Conservation (phyloP, 1,284 basidiomycete species). For the Malassezia slooffiae region DNA sequence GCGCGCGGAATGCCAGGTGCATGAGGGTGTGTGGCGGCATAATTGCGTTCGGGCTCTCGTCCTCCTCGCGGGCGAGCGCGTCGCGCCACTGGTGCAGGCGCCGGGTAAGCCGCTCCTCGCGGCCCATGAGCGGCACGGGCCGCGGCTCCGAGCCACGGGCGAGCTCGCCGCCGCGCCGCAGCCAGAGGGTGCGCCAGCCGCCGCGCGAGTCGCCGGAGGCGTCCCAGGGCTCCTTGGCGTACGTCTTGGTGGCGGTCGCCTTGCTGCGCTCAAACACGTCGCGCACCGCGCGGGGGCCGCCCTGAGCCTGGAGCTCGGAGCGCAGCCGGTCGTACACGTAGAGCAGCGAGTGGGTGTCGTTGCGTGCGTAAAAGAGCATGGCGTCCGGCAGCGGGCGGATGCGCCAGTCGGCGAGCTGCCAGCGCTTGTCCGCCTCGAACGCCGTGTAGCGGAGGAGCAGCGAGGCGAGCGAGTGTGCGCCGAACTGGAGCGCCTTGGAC, state of each 20-base stretch:
- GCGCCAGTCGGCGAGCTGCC: conserved; percentile 93
- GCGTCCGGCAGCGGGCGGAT: conserved; percentile 75
- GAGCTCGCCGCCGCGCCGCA: conserved; percentile 48
- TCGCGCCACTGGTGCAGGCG: conserved; percentile 79
- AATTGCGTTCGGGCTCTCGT: conserved; percentile 62
- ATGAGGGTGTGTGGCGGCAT: conserved; percentile 25
- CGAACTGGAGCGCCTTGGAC: conserved; percentile 61
- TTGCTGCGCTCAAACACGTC: conserved; percentile 36
- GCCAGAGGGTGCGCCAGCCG: conserved; percentile 39
- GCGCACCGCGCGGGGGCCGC: conserved; percentile 47
- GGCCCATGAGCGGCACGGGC: conserved; percentile 23
- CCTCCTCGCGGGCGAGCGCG: conserved; percentile 64
- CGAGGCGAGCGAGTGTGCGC: conserved; percentile 68
- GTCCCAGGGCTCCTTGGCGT: conserved; percentile 45
- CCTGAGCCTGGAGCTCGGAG: conserved; percentile 58
- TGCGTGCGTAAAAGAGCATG: conserved; percentile 84
- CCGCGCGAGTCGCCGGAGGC: conserved; percentile 27
- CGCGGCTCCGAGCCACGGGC: conserved; percentile 21
- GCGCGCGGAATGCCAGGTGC: conserved; percentile 31
- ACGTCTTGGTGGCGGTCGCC: conserved; percentile 29
- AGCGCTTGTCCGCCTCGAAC: conserved; percentile 86
- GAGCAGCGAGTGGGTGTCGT: conserved; percentile 88
- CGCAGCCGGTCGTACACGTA: conserved; percentile 88
- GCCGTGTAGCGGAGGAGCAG: conserved; percentile 81
- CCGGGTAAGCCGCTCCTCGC: conserved; percentile 55